phyloP scores from a whole-genome alignment of 257 asterid genomes.

The Nicotiana attenuata region DNA sequence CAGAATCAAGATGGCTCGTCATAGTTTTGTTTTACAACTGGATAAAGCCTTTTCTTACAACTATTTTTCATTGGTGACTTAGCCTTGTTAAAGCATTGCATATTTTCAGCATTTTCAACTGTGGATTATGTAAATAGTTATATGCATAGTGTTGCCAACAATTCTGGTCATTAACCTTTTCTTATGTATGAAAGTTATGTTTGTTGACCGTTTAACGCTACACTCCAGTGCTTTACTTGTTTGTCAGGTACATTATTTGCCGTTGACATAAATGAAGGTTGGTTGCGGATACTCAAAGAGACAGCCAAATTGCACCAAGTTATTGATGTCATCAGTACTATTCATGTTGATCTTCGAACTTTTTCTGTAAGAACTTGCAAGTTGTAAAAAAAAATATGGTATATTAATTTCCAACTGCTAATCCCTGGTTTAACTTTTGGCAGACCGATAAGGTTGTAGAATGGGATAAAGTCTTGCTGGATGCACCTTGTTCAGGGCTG shows the following conservation, averaged over 20 bases:
- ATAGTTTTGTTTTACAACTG: not conserved
- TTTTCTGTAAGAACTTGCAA: constrained; percentile 44
- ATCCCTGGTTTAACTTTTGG: not conserved
- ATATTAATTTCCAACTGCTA: not conserved
- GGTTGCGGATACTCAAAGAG: constrained; percentile 84
- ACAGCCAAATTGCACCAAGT: constrained; percentile 71
- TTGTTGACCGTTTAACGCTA: not conserved
- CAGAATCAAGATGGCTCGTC: not conserved
- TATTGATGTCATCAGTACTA: constrained; percentile 44
- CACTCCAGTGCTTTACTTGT: constrained; percentile 7
- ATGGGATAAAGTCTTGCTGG: constrained; percentile 85
- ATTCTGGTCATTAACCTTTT: not conserved
- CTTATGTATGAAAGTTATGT: not conserved
- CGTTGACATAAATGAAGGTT: constrained; percentile 73
- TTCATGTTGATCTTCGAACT: constrained; percentile 70
- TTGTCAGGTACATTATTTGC: constrained; percentile 68
- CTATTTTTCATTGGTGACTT: not conserved
- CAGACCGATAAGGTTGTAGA: constrained; percentile 44
- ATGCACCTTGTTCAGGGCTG: constrained; percentile 94
- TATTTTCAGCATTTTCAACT: not conserved
- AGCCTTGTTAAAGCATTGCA: not conserved
- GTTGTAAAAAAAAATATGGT: not conserved
- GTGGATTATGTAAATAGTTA: not conserved
- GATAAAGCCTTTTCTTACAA: not conserved
- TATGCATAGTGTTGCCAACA: not conserved